Evolutionary conservation across 2,329 filamentous ascomycete species (phyloP).

Genomic region (Hypoxylon sp.): DNA sequence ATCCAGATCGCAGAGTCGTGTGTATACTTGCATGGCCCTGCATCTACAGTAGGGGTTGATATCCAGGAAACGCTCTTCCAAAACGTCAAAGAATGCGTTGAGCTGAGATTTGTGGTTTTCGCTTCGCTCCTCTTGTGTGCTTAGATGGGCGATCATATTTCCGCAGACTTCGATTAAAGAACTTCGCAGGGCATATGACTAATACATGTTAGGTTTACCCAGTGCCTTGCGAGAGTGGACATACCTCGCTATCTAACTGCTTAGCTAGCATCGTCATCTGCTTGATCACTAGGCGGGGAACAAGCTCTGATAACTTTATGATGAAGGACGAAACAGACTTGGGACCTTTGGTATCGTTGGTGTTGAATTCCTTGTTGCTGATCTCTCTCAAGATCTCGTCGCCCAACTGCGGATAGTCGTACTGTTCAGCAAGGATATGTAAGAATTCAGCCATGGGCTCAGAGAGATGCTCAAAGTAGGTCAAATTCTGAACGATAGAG

Average conservation of each 20-base stretch:
- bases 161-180: conserved; percentile 97
- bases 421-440: conserved; percentile 94
- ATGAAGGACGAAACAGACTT: conserved; percentile 97
- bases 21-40: conserved; percentile 90
- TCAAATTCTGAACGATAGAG: conserved; percentile 95
- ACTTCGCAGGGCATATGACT: conserved; percentile 92
- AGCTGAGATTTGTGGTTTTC: conserved; percentile 96
- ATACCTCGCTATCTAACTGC: conserved; percentile 90
- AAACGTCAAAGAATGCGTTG: conserved; percentile 94
- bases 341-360: conserved; percentile 91
- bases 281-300: conserved; percentile 91
- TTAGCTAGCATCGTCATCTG: conserved; percentile 97
- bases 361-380: conserved; percentile 98
- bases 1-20: conserved; percentile 91
- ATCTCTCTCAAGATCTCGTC: conserved; percentile 94
- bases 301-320: conserved; percentile 89
- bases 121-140: conserved; percentile 87
- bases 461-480: conserved; percentile 98
- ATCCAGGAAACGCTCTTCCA: conserved; percentile 95
- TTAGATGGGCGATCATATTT: conserved; percentile 90
- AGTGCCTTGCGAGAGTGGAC: conserved; percentile 1
- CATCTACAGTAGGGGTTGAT: conserved; percentile 96
- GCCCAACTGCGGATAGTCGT: conserved; percentile 93
- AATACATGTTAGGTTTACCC: conserved; percentile 23
- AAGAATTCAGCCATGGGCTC: conserved; percentile 99